These are phyloP conservation scores for Candida tetrigidarum DNA, from an alignment of 1,139 yeast species.

Conservation along the genomic window DNA sequence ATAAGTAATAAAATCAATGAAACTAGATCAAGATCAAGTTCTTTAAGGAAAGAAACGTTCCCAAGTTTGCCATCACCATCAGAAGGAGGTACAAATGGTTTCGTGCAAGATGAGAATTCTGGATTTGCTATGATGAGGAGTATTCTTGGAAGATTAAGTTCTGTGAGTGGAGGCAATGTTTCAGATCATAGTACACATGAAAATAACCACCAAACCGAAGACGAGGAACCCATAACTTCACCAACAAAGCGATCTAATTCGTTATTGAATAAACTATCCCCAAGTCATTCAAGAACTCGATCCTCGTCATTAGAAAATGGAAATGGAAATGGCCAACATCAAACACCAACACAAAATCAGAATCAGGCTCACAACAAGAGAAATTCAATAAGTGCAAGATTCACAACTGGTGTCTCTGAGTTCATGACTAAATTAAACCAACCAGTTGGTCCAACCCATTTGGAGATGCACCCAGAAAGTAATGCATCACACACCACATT, in stretches of 20 bases:
- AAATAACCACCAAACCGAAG: slow-evolving; percentile 1
- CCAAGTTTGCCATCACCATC: slow-evolving; percentile 26
- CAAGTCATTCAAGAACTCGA: slow-evolving; percentile 40
- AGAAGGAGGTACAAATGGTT: slow-evolving; percentile 19
- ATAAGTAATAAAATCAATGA: slow-evolving; percentile 37
- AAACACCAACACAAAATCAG: no score
- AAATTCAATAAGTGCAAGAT: slow-evolving; percentile 43
- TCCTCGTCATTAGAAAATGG: slow-evolving; percentile 39
- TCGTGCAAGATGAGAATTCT: slow-evolving; percentile 20
- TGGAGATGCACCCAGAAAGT: slow-evolving; percentile 19
- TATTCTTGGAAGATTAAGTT: slow-evolving; percentile 38
- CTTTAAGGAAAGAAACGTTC: slow-evolving; percentile 32
- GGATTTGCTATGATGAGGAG: slow-evolving; percentile 38
- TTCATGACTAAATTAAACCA: slow-evolving; percentile 46
- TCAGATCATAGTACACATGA: background rate
- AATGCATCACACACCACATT: slow-evolving; percentile 34
- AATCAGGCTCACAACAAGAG: slow-evolving; percentile 23
- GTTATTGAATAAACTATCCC: slow-evolving; percentile 35
- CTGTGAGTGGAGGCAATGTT: slow-evolving; percentile 22
- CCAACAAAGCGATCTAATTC: slow-evolving; percentile 30
- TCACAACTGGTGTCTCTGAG: slow-evolving; percentile 44
- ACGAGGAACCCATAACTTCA: slow-evolving; percentile 8
- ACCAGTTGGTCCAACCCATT: slow-evolving; percentile 5
- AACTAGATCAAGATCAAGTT: slow-evolving; percentile 38
- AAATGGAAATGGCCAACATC: background rate